phyloP scores from a whole-genome alignment of 345 rosid species.

The Gossypium australe region DNA sequence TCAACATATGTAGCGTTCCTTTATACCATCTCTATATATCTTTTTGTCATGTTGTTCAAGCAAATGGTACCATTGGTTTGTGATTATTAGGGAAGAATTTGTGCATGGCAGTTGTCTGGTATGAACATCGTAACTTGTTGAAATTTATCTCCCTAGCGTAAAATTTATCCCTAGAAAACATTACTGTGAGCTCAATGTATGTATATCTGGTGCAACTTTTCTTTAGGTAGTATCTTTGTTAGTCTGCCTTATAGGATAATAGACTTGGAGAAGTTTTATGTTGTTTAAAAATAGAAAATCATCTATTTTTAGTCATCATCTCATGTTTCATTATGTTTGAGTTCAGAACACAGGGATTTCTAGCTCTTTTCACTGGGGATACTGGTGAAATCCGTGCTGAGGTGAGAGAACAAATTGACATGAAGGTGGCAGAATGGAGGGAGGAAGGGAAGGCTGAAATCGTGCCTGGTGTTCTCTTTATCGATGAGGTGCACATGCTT shows the following conservation, averaged over 20 bases:
- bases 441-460: conserved; percentile 98
- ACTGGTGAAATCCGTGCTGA: conserved; percentile 95
- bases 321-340: conserved; percentile 2
- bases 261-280: neutral
- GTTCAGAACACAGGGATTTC: conserved; percentile 85
- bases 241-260: neutral
- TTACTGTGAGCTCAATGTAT: neutral
- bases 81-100: neutral
- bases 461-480: conserved; percentile 95
- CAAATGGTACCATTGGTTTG: neutral
- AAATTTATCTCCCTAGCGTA: neutral
- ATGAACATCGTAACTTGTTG: neutral
- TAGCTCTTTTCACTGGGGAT: conserved; percentile 92
- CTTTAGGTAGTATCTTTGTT: neutral
- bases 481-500: conserved; percentile 97
- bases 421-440: conserved; percentile 97
- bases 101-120: neutral
- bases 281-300: neutral
- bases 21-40: neutral
- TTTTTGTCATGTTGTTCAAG: neutral
- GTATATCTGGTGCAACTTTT: neutral
- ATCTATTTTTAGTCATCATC: neutral
- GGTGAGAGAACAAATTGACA: conserved; percentile 89
- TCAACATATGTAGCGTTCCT: neutral
- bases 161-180: neutral